Evolutionary conservation across 202 grass and related monocot species (phyloP), one percentile per base, ranked within the genome.

Genomic region (Elaeis oleifera): DNA sequence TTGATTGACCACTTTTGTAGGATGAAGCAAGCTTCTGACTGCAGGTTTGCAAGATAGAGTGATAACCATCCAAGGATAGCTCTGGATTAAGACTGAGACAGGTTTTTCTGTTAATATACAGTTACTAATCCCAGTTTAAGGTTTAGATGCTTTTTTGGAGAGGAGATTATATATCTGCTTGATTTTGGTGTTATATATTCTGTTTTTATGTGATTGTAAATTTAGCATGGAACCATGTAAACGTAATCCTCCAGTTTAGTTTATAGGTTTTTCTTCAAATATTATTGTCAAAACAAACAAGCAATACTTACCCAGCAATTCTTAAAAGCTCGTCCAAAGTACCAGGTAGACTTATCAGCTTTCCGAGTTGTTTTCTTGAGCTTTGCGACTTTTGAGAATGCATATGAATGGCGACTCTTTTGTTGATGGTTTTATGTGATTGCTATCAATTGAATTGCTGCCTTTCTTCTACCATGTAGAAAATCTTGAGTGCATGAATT

Each of bases 311-410:
- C 0, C 50, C 16, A 31, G 23, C 24, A 15, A 54, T 54, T 67
- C 64, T 54, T 23, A 67, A 25, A 17, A 54, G 64, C 14, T 67
- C 24, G 23, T 54, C 50, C 50, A 54, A 0, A 20, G 50, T 29
- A 4, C 23, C 49, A 27, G 64, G 64, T 67, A 67, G 18, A n/a
- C 29, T 67, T 53, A 67, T 68, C 65, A 68, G 25, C 52, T 68
- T 68, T 53, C 26, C 18, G 3, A 28, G 6, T 23, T 14, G 29
- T 20, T 8, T 6, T 6, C 15, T 65, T 22, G 4, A n/a, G 36
- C 26, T 17, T 32, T 55, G 15, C 20, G 5, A n/a, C 51, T 68
- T 36, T 36, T 55, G 51, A 55, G 51, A 68, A 68, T 55, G 51
- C 65, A 68, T 68, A 51, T 56, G 52, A 56, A 56, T 68, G 28